These are phyloP conservation scores for Sporobolomyces phaffii DNA, from an alignment of 768 basidiomycete genomes.

Conservation along the genomic window DNA sequence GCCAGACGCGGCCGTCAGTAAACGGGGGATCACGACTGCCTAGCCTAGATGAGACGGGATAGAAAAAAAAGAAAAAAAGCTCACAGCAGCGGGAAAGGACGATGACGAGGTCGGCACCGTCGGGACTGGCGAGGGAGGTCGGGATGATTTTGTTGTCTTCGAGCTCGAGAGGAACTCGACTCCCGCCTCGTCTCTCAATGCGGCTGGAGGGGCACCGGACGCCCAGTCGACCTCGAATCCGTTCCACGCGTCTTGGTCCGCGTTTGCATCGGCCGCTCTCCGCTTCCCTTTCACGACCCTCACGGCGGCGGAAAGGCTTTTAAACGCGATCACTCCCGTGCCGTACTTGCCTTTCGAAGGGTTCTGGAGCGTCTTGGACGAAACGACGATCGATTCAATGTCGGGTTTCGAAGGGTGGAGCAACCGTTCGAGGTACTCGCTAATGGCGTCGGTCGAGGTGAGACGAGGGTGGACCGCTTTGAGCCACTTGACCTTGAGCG, in stretches of 20 bases:
- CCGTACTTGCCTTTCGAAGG: conserved; percentile 28
- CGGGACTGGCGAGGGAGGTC: background rate
- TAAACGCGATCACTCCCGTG: conserved; percentile 31
- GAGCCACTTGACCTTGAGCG: conserved; percentile 40
- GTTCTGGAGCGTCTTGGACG: conserved; percentile 25
- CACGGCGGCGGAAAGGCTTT: conserved; percentile 26
- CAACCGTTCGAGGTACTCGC: background rate
- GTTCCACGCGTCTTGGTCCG: conserved; percentile 13
- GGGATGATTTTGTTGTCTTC: background rate
- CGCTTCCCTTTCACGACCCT: conserved; percentile 23
- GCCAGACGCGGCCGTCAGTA: background rate
- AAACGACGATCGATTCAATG: conserved; percentile 37
- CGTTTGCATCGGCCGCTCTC: conserved; percentile 2
- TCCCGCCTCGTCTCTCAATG: background rate
- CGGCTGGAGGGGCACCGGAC: conserved; percentile 21
- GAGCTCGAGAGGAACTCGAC: background rate
- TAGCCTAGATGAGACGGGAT: background rate
- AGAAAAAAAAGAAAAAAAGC: background rate
- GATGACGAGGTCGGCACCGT: background rate
- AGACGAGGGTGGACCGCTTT: background rate
- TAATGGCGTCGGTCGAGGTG: background rate
- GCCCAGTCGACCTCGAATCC: conserved; percentile 40
- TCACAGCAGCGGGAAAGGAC: conserved; percentile 6
- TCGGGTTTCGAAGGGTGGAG: background rate
- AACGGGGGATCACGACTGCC: no score